phyloP scores from a whole-genome alignment of 1,284 basidiomycete genomes.

The Cryptococcus jaspeensis region DNA sequence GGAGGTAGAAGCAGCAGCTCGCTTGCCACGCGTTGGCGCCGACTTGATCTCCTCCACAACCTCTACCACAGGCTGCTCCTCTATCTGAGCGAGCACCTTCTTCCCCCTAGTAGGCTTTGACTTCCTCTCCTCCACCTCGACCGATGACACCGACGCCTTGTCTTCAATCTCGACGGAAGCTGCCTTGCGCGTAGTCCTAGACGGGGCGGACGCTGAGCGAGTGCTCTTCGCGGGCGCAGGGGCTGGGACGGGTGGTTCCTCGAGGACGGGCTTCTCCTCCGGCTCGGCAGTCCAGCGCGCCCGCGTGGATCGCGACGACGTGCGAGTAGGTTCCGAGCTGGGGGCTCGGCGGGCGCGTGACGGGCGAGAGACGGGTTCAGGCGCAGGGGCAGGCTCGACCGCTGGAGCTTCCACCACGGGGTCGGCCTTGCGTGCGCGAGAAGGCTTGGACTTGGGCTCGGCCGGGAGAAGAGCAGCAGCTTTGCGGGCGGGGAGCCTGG shows the following conservation, averaged over 20 bases:
- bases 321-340: slow-evolving; percentile 2
- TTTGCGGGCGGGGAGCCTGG: not conserved
- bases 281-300: slow-evolving; percentile 12
- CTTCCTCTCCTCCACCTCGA: not conserved
- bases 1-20: not conserved
- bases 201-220: slow-evolving; percentile 5
- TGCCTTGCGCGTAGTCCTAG: slow-evolving; percentile 4
- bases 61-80: slow-evolving; percentile 9
- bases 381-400: not conserved
- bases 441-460: not conserved
- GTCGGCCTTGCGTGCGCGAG: slow-evolving; percentile 1
- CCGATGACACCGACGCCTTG: not conserved
- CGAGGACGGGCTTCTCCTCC: slow-evolving; percentile 2
- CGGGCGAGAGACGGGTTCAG: slow-evolving; percentile 5
- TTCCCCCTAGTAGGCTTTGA: slow-evolving; percentile 10
- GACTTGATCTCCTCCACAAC: slow-evolving; percentile 1
- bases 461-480: not conserved
- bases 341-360: slow-evolving; percentile 2
- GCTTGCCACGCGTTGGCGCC: slow-evolving; percentile 1
- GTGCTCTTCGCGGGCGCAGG: slow-evolving; percentile 3
- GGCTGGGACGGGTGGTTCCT: not conserved
- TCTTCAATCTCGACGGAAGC: not conserved
- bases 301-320: slow-evolving; percentile 9
- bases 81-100: slow-evolving; percentile 13
- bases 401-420: not conserved